phyloP scores from a whole-genome alignment of 345 rosid species.

The Eucalyptus urophylla region DNA sequence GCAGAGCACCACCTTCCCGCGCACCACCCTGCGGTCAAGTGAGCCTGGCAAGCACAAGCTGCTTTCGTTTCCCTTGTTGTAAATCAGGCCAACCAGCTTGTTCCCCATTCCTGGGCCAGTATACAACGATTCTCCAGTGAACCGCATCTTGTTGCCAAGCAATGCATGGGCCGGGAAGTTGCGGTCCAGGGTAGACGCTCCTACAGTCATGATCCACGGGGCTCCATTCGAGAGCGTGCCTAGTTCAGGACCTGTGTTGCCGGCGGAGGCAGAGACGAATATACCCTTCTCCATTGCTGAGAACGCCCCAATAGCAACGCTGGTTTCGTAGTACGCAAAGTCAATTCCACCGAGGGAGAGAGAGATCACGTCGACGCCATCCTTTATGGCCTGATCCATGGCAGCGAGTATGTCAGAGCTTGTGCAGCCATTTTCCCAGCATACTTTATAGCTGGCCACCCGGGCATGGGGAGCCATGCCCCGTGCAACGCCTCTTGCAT shows the following conservation, averaged over 20 bases:
- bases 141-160: constrained; percentile 35
- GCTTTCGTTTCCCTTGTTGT: constrained; percentile 13
- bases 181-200: constrained; percentile 81
- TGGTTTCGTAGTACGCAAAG: constrained; percentile 44
- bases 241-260: constrained; percentile 58
- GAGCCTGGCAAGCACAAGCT: constrained; percentile 64
- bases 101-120: constrained; percentile 57
- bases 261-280: constrained; percentile 70
- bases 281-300: constrained; percentile 74
- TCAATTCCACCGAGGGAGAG: constrained; percentile 75
- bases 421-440: constrained; percentile 60
- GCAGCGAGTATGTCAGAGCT: constrained; percentile 83
- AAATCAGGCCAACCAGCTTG: constrained; percentile 38
- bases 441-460: constrained; percentile 73
- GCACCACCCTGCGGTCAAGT: constrained; percentile 35
- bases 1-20: constrained; percentile 71
- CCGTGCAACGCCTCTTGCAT: constrained; percentile 64
- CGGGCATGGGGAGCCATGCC: constrained; percentile 80
- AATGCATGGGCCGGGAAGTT: constrained; percentile 58
- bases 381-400: constrained; percentile 59
- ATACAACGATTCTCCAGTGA: constrained; percentile 57
- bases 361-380: constrained; percentile 84
- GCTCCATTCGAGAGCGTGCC: constrained; percentile 68
- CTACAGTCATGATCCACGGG: constrained; percentile 94
- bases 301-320: constrained; percentile 61